A percentile compares a stretch with the other conserved stretches of the same genome.
phyloP scores from a whole-genome alignment of 2,329 filamentous ascomycete species.

The Fusarium anthophilum region DNA sequence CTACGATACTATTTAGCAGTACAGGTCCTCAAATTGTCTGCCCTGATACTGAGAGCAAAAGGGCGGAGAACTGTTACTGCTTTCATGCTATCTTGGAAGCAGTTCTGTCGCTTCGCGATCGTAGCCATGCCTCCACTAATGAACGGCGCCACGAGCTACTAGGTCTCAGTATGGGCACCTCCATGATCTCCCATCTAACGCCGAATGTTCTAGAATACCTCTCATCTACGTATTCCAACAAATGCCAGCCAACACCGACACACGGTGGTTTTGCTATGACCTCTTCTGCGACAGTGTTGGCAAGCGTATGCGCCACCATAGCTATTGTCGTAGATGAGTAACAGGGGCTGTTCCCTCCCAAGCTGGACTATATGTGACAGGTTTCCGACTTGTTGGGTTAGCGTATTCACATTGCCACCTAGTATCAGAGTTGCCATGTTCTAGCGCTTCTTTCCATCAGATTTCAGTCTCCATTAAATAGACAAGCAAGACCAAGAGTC shows the following conservation, averaged over 20 bases:
- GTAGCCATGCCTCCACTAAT: neutral
- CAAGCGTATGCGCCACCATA: neutral
- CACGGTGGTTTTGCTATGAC: neutral
- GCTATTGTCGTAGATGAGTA: neutral
- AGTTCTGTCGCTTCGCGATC: neutral
- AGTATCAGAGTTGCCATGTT: neutral
- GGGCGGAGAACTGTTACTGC: too few species aligned
- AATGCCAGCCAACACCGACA: too few species aligned
- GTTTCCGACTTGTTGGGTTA: neutral
- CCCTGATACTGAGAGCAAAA: fast-evolving
- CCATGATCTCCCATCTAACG: fast-evolving
- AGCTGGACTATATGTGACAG: neutral
- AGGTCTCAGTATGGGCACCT: neutral
- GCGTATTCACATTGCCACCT: neutral
- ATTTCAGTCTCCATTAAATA: neutral
- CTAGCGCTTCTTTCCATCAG: neutral
- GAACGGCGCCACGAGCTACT: neutral
- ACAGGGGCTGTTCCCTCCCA: neutral
- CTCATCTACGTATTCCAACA: neutral
- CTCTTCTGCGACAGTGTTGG: neutral
- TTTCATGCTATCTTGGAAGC: too few species aligned
- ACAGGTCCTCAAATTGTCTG: fast-evolving
- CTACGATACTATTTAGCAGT: too few species aligned
- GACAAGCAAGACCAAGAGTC: neutral
- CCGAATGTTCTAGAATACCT: neutral